Evolutionary conservation across 345 rosid species (phyloP), one percentile per base, ranked within the genome.

Genomic region (Orychophragmus violaceus): DNA sequence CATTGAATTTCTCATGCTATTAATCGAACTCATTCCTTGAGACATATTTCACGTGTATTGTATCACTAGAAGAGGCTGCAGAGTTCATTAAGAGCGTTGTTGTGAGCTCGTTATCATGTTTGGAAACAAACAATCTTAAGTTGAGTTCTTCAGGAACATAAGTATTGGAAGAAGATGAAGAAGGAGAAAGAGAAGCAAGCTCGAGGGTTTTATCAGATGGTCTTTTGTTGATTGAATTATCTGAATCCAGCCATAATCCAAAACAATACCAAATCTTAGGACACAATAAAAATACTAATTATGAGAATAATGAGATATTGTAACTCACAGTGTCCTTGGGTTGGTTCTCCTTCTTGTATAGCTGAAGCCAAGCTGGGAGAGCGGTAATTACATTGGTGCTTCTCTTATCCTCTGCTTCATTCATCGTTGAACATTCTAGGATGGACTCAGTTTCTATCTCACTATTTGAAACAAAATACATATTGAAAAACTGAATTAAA

Each of bases 291-390:
- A 5, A 11, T 42, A 57, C 18, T 7, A 8, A 37, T 13, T n/a
- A 3, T 56, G 42, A 16, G 21, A 54, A 56, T 48, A 23, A 16
- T 24, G 52, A 33, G 59, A 41, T 21, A 68, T 56, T 23, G 32
- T 16, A 8, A 44, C 74, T 69, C 35, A 69, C 74, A 59, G 21
- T 25, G 18, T 49, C 64, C 59, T 44, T 71, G 61, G 64, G 67
- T 62, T 75, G 72, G 66, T 69, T 74, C 61, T 82, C 79, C 69
- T 87, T 79, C 77, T 81, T 84, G 82, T 70, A 82, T 56, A 70
- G 67, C 66, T 79, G 86, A 52, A 88, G 86, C 97, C 97, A 90
- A 28, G 82, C 63, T 24, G 97, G 97, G 51, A 90, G 84, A 55
- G 69, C 65, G 44, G 69, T 71, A 2, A 75, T 55, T 24, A 75